Evolutionary conservation across 768 basidiomycete genomes (phyloP), one percentile per base, ranked within the genome.

Genomic region (Trametes gibbosa): DNA sequence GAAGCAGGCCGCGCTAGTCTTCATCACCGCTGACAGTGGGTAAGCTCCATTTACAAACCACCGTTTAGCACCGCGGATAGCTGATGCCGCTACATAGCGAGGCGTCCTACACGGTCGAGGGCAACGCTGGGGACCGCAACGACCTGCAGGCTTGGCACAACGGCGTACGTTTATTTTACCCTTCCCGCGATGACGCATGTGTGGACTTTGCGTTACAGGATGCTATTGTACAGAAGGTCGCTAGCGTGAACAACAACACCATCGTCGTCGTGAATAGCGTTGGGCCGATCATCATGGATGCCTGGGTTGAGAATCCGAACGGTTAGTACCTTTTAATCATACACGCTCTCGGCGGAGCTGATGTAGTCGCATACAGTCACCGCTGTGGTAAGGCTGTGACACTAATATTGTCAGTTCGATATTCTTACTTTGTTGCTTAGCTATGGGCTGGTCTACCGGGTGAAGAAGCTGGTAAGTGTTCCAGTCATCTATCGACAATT

Each of bases 231-330:
- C 69, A 76, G 40, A 73, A 73, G 27, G 84, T 84, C 14, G 85
- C 87, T 2, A 71, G 72, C 24, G 74, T 73, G n/a, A 84, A 84
- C 65, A 70, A 76, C 24, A 80, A 82, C 65, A 86, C 84, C 0
- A 74, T 91, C 35, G 87, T 90, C 37, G 80, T 89, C 10, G 77
- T 88, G 5, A 84, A 90, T 67, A 78, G 80, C 8, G 85, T 87
- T 46, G 87, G 87, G 0, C 79, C 82, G 0, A 80, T 86, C 50
- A 75, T 70, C 16, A 61, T 73, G 37, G 73, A 78, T 59, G 63
- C 71, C 7, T 81, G 81, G 81, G 75, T 79, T 42, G 75, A 77
- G 35, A 72, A 79, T 62, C 76, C 76, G 4, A 82, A 82, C 53
- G 70, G 79, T 60, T 75, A 73, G 51, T 73, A 66, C 4, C 13